Evolutionary conservation across 2,329 filamentous ascomycete species (phyloP).

Genomic region (Thielaviopsis musarum): DNA sequence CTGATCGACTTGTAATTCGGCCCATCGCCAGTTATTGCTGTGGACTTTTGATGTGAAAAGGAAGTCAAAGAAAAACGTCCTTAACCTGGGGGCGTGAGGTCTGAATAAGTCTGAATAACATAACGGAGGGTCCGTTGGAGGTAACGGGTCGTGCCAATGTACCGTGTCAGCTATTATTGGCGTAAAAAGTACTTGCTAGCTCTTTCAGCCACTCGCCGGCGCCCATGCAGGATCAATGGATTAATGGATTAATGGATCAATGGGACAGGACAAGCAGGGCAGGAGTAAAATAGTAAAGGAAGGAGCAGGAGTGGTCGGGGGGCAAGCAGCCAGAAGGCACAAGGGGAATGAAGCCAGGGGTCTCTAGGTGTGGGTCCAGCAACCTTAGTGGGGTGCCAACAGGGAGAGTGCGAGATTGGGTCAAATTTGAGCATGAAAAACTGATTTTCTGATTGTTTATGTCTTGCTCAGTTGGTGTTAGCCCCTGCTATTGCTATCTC

Average conservation of each 20-base stretch:
- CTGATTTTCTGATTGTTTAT: background rate
- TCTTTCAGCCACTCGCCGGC: background rate
- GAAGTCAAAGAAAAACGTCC: background rate
- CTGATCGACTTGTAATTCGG: background rate
- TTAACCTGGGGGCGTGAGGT: background rate
- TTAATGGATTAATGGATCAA: background rate
- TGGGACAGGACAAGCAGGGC: background rate
- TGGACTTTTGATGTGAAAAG: too few species aligned
- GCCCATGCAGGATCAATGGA: background rate
- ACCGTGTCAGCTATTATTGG: background rate
- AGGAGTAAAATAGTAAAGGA: background rate
- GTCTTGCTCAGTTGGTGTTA: too few species aligned
- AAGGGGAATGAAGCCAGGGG: background rate
- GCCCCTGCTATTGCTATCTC: too few species aligned
- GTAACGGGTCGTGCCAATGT: background rate
- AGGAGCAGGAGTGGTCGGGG: background rate
- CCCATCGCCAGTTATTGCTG: background rate
- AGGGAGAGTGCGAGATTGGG: background rate
- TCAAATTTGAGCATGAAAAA: background rate
- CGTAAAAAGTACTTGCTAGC: background rate
- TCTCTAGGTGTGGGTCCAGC: background rate
- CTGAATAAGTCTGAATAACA: background rate
- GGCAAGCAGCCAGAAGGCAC: background rate
- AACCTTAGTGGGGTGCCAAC: background rate
- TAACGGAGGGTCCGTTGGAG: slow-evolving; percentile 1